Conservation (phyloP, 2,329 filamentous ascomycete species). For the Penicillium concentricum region DNA sequence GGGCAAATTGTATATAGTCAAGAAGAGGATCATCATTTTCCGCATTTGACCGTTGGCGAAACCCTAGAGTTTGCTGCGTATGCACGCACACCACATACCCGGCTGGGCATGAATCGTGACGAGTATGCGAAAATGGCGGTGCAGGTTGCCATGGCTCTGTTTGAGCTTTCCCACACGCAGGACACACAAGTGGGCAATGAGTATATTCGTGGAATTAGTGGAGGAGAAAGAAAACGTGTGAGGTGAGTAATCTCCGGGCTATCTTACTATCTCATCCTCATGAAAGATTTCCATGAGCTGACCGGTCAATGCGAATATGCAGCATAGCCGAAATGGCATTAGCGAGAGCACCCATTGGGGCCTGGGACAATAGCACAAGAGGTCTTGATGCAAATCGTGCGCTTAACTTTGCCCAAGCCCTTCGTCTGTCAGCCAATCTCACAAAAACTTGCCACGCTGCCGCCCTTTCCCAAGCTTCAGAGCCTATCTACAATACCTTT, state of each 20-base stretch:
- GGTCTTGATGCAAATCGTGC: conserved; percentile 56
- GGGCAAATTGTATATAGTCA: conserved; percentile 34
- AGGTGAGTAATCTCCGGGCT: not conserved
- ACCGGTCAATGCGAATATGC: not conserved
- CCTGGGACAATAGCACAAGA: conserved; percentile 48
- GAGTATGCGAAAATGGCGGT: conserved; percentile 40
- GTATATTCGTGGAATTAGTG: conserved; percentile 58
- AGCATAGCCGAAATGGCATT: conserved; percentile 40
- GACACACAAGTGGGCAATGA: conserved; percentile 49
- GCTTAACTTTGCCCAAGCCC: conserved; percentile 55
- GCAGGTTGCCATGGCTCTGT: conserved; percentile 43
- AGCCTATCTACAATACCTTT: conserved; percentile 58
- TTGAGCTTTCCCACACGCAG: conserved; percentile 44
- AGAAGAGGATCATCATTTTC: conserved; percentile 55
- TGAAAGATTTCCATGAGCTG: not conserved
- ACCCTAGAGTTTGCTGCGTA: conserved; percentile 74
- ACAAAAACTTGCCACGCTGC: conserved; percentile 39
- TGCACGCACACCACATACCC: conserved; percentile 48
- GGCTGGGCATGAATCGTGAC: conserved; percentile 19
- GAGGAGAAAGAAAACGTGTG: conserved; percentile 60
- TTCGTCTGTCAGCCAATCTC: conserved; percentile 51
- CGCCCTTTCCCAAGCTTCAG: conserved; percentile 51
- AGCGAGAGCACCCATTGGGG: conserved; percentile 28
- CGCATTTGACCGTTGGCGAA: conserved; percentile 63
- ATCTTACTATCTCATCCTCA: no score